Base-by-base conservation (phyloP, 192 early-diverging fungal species). In the Funneliformis geosporum region DNA sequence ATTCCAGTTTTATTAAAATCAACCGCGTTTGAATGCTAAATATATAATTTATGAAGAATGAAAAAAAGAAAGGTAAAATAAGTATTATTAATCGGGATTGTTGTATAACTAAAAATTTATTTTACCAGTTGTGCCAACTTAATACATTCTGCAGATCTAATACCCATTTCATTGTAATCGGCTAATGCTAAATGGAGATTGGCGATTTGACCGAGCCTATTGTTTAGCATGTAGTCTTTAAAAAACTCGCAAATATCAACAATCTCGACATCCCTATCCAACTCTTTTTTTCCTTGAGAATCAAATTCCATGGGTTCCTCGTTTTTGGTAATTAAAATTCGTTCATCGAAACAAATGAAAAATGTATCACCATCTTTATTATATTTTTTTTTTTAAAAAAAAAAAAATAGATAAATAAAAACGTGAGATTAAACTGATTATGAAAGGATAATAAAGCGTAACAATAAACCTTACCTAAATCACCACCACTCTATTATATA, bases 111-210 rank as follows among this genome's bases (percentile, higher is more conserved):
- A 71, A 14, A 27, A 70, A 40, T 23, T 46, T 44, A 75, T 16
- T 25, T 65, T 66, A 77, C 76, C 2, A 93, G 79, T 61, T 90
- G 83, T 1, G 94, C 94, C n/a, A 95, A 82, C 1, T 70, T 75
- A 0, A 92, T 23, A 64, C 92, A 93, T 16, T 82, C 79, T 9
- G 78, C 81, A 72, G 87, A 60, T 4, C 40, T n/a, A 2, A 91
- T 87, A 2, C 93, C 91, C 14, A 66, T 25, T 1, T 55, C 38
- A 12, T 68, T 67, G 8, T 40, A 21, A 78, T 95, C 94, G 0
- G 94, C 91, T 1, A 80, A 79, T 0, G 91, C 91, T 65, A 93
- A 79, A 72, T 93, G 91, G 3, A 89, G 85, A 73, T 93, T 93
- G 21, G 89, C 89, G 44, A 94, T 93, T 25, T 76, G 50, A 2